phyloP scores from a whole-genome alignment of 1,284 basidiomycete genomes.

The Boletus holoroseus region DNA sequence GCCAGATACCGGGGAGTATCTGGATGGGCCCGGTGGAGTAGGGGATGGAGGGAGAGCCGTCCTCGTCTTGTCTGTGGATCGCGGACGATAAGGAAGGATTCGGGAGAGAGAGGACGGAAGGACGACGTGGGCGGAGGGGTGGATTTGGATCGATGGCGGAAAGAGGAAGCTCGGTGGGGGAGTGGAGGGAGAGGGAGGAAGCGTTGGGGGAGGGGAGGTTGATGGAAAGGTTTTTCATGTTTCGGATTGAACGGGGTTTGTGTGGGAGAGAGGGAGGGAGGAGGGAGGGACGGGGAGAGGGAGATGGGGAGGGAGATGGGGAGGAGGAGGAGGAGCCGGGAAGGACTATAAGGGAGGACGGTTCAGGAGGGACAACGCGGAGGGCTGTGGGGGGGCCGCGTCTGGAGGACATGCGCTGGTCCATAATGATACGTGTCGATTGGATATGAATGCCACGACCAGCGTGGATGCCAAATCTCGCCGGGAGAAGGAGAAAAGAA shows the following conservation, averaged over 20 bases:
- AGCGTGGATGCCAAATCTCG: constrained; percentile 36
- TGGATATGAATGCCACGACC: constrained; percentile 43
- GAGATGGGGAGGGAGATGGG: constrained; percentile 46
- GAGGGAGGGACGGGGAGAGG: constrained; percentile 29
- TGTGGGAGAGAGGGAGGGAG: constrained; percentile 21
- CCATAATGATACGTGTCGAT: constrained; percentile 22
- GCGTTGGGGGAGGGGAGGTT: constrained; percentile 58
- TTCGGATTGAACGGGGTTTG: constrained; percentile 47
- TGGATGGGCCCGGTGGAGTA: constrained; percentile 86
- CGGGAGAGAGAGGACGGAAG: constrained; percentile 64
- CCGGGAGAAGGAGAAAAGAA: constrained; percentile 16
- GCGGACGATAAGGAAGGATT: constrained; percentile 44
- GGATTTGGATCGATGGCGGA: constrained; percentile 25
- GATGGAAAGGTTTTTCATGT: constrained; percentile 73
- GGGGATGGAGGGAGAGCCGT: constrained; percentile 54
- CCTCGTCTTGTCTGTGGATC: constrained; percentile 63
- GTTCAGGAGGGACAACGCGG: constrained; percentile 52
- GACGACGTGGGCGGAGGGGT: constrained; percentile 43
- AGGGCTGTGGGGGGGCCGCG: constrained; percentile 54
- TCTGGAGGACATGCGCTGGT: constrained; percentile 41
- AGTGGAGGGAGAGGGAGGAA: constrained; percentile 46
- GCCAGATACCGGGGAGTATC: constrained; percentile 84
- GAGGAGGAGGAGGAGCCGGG: constrained; percentile 47
- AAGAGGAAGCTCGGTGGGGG: constrained; percentile 30
- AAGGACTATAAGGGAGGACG: constrained; percentile 44